Base-by-base conservation (phyloP, 2,329 filamentous ascomycete species). In the Domatiomyces globalis region DNA sequence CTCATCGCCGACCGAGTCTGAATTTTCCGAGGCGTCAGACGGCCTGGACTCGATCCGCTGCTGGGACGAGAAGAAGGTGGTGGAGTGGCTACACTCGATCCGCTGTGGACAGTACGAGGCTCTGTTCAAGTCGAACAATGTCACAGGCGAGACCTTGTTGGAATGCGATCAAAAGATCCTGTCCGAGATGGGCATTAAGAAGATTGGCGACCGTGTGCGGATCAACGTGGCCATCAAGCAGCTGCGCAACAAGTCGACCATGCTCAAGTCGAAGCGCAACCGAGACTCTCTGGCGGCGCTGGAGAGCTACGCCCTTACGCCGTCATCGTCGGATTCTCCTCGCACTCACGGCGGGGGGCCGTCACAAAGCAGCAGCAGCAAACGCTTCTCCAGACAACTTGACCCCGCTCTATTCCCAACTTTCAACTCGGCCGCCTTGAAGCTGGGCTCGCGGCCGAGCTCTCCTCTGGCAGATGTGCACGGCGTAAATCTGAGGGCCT, bases 111-210 rank as follows among this genome's bases (percentile, higher is more conserved):
- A 96, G 65, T 96, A 98, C 69, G 88, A 95, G 65, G 82, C 85
- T 63, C 69, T 95, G 22, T 95, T 95, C 69, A 85, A 69, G 82
- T 76, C 82, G 65, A 95, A 98, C 67, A 87, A 96, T 68, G 95
- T 98, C 73, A 98, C 92, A 65, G 92, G 92, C 62, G 88, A 95
- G 71, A 95, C 94, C 65, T 74, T 98, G 45, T 77, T 98, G 60
- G 92, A 98, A 70, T 90, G 95, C 76, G 92, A 98, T 69, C 94
- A 95, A 73, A 84, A 88, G 51, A 87, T 94, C 43, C 76, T 98
- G 57, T 94, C 95, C 68, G 92, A 98, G 67, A 94, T 98, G 80
- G 92, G 92, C 44, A 90, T 98, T 61, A 94, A 95, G 61, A 98
- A 96, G 69, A 86, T 98, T 58, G 92, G 92, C 57, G 92, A 98